Evolutionary conservation across 2,329 filamentous ascomycete species (phyloP).

Genomic region (Plenodomus biglobosus): DNA sequence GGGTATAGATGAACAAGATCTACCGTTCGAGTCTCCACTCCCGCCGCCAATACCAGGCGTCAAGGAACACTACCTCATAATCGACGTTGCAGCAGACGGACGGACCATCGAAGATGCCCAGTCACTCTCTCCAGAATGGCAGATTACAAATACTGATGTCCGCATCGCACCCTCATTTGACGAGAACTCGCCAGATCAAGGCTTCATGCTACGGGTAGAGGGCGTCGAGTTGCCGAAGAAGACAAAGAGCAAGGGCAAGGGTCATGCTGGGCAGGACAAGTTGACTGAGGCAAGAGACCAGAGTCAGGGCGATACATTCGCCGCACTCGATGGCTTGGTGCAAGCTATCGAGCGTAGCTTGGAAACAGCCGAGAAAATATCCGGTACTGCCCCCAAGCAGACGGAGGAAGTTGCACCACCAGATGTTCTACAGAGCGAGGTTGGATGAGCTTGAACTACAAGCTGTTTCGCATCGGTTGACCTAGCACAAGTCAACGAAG

Average conservation of each 20-base stretch:
- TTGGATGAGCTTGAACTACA: slow-evolving; percentile 3
- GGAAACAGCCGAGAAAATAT: slow-evolving; percentile 39
- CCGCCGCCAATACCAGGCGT: slow-evolving; percentile 51
- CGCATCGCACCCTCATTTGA: slow-evolving; percentile 65
- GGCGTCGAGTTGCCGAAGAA: slow-evolving; percentile 49
- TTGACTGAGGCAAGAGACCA: slow-evolving; percentile 35
- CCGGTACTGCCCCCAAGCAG: slow-evolving; percentile 14
- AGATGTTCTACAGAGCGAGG: slow-evolving; percentile 6
- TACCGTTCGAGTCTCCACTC: slow-evolving; percentile 44
- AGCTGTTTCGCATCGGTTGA: slow-evolving; percentile 2
- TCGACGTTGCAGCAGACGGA: slow-evolving; percentile 54
- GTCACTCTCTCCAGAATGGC: slow-evolving; percentile 75
- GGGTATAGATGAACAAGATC: slow-evolving; percentile 28
- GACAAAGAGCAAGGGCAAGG: slow-evolving; percentile 37
- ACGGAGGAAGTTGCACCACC: slow-evolving; percentile 12
- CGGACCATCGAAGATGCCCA: slow-evolving; percentile 66
- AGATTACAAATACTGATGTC: slow-evolving; percentile 58
- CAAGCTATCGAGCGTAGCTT: slow-evolving; percentile 41
- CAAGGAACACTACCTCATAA: slow-evolving; percentile 58
- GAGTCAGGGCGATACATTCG: slow-evolving; percentile 39
- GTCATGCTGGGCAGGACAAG: slow-evolving; percentile 29
- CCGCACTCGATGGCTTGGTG: slow-evolving; percentile 42
- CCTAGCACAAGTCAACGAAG: neutral
- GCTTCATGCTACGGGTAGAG: slow-evolving; percentile 65
- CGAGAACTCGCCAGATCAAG: slow-evolving; percentile 46